Base-by-base conservation (phyloP, 345 rosid species). In the Fremontodendron californicum region DNA sequence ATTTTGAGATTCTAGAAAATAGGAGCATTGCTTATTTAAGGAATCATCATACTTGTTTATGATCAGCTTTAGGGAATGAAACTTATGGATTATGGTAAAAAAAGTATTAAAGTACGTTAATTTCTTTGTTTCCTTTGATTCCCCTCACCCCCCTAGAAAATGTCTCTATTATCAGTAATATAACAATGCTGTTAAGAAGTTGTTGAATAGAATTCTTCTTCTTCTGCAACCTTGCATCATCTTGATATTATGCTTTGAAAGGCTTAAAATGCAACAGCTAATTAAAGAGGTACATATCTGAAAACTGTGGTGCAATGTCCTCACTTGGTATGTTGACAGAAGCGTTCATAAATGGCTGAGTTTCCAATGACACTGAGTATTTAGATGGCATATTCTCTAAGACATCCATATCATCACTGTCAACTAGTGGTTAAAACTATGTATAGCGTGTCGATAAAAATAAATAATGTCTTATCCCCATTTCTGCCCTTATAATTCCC, bases 391-490 rank as follows among this genome's bases (percentile, higher is more conserved):
- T 48, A 78, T 79, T 75, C 71, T 77, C 55, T 19, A 12, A 45
- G 58, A 27, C 7, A 25, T 29, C 25, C 27, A 15, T 46, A 70
- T 51, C 63, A 39, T 45, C 6, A 23, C 43, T 42, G 65, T 66
- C 7, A 37, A 40, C 75, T 58, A 25, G 39, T 11, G 27, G 43
- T 73, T 15, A 35, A 60, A 68, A 33, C 74, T 5, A 76, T 43
- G 69, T 60, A 19, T 40, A 7, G 21, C 7, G 33, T n/a, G 46
- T 51, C 19, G n/a, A 71, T 21, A 15, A n/a, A 11, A 58, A 70
- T 29, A 75, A 46, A 81, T 80, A 42, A n/a, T n/a, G 4, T n/a
- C 51, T 71, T 60, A 63, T 76, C 61, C 75, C 80, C 31, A 57
- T 57, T 46, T 18, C 52, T 49, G 67, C 16, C 42, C 37, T 19